Base-by-base conservation (phyloP, 2,329 filamentous ascomycete species). In the Curvularia verruculosa region DNA sequence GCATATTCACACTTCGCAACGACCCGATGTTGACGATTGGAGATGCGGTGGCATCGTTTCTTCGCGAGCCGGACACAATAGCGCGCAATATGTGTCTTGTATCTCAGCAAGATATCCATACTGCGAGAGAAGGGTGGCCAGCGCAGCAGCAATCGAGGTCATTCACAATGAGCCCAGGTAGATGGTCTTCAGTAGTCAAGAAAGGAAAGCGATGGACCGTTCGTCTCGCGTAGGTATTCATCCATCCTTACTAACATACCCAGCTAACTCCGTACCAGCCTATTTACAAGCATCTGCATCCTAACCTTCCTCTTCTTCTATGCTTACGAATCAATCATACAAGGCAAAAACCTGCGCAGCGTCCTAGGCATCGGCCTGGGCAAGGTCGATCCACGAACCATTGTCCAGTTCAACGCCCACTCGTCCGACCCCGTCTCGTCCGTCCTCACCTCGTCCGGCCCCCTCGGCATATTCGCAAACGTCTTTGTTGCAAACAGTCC, bases 401-500 rank as follows among this genome's bases (percentile, higher is more conserved):
- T 58, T 6, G 46, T 63, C 18, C 29, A 24, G 24, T 4, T 3
- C 7, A 7, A 26, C n/a, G n/a, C n/a, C n/a, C n/a, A n/a, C n/a
- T n/a, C n/a, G n/a, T n/a, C n/a, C n/a, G n/a, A n/a, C n/a, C n/a
- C n/a, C n/a, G n/a, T n/a, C n/a, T n/a, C n/a, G n/a, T n/a, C n/a
- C 24, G 28, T 10, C 61, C 5, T 18, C 21, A 41, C 39, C 12
- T 24, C 39, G 5, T 24, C 39, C 7, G 39, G 39, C 39, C 21
- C 24, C 39, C 3, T 9, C 2, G 41, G 41, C 5, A 7, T 44
- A 2, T 28, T 67, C 8, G 1, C 10, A 4, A 61, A 62, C 23
- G 58, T 41, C 2, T 13, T 65, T n/a, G 26, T 82, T 0, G 78
- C 78, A 37, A 84, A 84, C 63, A 49, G 70, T 1, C 79, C 81